These are phyloP conservation scores for Esteya vermicola DNA, from an alignment of 2,329 filamentous ascomycete species.

Conservation along the genomic window DNA sequence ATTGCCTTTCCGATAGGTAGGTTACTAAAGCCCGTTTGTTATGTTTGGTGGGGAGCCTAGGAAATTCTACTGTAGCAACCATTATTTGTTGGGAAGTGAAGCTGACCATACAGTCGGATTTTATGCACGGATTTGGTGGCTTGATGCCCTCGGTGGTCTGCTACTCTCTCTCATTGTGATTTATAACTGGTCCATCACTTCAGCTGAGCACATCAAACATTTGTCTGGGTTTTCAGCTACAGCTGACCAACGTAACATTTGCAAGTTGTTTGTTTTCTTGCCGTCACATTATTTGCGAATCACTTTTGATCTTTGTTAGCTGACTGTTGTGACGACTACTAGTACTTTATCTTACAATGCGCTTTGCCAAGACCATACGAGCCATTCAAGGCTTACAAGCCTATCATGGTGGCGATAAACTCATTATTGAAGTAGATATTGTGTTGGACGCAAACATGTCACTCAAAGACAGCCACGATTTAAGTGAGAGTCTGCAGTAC, in stretches of 20 bases:
- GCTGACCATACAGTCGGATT: conserved; percentile 41
- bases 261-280: conserved; percentile 12
- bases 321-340: not conserved
- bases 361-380: conserved; percentile 76
- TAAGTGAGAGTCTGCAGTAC: conserved; percentile 66
- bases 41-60: too few relatives aligned
- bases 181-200: conserved; percentile 62
- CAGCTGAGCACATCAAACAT: conserved; percentile 64
- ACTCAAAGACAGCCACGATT: conserved; percentile 67
- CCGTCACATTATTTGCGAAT: not conserved
- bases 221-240: conserved; percentile 65
- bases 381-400: conserved; percentile 76
- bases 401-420: conserved; percentile 74
- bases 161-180: conserved; percentile 69
- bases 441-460: conserved; percentile 65
- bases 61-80: too few relatives aligned
- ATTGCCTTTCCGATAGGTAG: conserved; percentile 68
- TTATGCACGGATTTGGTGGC: conserved; percentile 68
- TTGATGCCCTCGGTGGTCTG: conserved; percentile 67
- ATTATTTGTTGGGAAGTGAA: too few relatives aligned
- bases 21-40: conserved; percentile 13
- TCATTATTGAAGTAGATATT: conserved; percentile 71
- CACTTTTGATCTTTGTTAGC: too few relatives aligned
- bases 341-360: conserved; percentile 82
- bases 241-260: conserved; percentile 68